These are phyloP conservation scores for Pugionium cornutum DNA, from an alignment of 345 rosid genomes.

Conservation along the genomic window DNA sequence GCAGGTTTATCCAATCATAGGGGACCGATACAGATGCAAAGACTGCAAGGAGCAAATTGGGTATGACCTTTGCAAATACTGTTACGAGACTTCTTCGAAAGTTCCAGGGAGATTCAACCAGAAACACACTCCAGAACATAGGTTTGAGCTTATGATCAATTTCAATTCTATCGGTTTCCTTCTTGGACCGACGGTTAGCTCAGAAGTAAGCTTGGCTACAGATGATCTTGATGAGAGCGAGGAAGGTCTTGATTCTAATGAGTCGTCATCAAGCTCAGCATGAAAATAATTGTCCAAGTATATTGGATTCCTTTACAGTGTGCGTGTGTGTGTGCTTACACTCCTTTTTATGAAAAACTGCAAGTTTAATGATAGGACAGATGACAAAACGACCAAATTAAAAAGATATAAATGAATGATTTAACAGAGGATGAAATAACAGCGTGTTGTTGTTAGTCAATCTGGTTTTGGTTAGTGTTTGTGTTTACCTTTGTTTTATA, in stretches of 20 bases:
- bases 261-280: slow-evolving; percentile 15
- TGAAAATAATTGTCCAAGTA: slow-evolving; percentile 17
- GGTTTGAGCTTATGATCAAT: slow-evolving; percentile 38
- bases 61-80: slow-evolving; percentile 83
- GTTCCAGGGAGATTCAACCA: slow-evolving; percentile 88
- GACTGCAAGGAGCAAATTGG: slow-evolving; percentile 68
- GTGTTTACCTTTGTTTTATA: too few species aligned
- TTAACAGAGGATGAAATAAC: too few species aligned
- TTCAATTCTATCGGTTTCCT: slow-evolving; percentile 2
- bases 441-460: too few species aligned
- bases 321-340: too few species aligned
- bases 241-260: slow-evolving; percentile 30
- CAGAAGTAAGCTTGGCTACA: background rate
- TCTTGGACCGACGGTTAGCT: slow-evolving; percentile 13
- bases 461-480: too few species aligned
- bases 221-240: slow-evolving; percentile 29
- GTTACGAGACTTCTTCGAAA: slow-evolving; percentile 59
- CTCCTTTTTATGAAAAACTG: too few species aligned
- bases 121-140: slow-evolving; percentile 82
- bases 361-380: too few species aligned
- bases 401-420: too few species aligned
- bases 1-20: slow-evolving; percentile 72
- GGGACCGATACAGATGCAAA: slow-evolving; percentile 69
- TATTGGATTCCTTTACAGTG: background rate
- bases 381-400: too few species aligned